phyloP scores from a whole-genome alignment of 768 basidiomycete genomes.

The Flagelloscypha sp. region DNA sequence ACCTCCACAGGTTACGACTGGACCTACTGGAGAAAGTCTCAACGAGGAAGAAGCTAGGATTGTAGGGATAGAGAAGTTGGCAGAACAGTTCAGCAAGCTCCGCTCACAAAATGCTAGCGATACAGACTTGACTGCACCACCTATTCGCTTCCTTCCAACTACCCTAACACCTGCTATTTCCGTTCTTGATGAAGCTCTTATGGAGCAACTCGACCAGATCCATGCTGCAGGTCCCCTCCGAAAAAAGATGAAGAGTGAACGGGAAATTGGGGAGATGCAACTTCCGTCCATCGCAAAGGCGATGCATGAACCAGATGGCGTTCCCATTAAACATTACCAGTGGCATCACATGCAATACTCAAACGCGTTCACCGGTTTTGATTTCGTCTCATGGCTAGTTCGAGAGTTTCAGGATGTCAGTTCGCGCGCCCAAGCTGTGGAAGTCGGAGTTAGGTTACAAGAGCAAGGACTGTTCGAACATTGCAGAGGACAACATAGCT shows the following conservation, averaged over 20 bases:
- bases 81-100: constrained; percentile 78
- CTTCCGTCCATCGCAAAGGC: constrained; percentile 62
- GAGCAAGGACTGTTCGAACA: constrained; percentile 86
- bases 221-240: constrained; percentile 64
- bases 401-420: constrained; percentile 86
- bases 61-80: constrained; percentile 84
- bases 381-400: constrained; percentile 89
- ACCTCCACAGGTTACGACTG: constrained; percentile 44
- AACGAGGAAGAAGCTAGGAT: constrained; percentile 84
- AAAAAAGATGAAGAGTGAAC: constrained; percentile 77
- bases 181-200: constrained; percentile 69
- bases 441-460: constrained; percentile 69
- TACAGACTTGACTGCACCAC: constrained; percentile 35
- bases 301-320: constrained; percentile 80
- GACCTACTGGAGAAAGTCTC: constrained; percentile 64
- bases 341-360: constrained; percentile 74
- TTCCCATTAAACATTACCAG: constrained; percentile 74
- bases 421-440: constrained; percentile 68
- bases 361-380: constrained; percentile 83
- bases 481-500: constrained; percentile 67
- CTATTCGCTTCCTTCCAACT: constrained; percentile 75
- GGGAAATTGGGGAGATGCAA: constrained; percentile 61
- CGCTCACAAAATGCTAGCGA: constrained; percentile 70
- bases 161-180: constrained; percentile 77
- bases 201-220: constrained; percentile 75